Evolutionary conservation across 192 early-diverging fungal genomes (phyloP), one percentile per base, ranked within the genome.

Genomic region (Jimgerdemannia lactiflua): DNA sequence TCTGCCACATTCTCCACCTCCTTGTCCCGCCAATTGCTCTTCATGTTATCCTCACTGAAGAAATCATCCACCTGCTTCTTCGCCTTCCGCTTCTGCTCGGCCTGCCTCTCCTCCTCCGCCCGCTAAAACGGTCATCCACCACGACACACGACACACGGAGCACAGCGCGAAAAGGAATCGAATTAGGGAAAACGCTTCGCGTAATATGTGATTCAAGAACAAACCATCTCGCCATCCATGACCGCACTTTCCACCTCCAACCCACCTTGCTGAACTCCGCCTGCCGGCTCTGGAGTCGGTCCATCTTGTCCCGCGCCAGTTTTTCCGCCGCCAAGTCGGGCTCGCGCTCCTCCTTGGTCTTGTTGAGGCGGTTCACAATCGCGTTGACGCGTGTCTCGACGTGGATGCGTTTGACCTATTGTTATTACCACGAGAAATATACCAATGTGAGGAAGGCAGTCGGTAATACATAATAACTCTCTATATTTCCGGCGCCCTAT

Each of bases 291-390:
- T 74, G 63, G 18, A 72, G 77, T 65, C 84, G 78, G n/a, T 77
- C 64, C n/a, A 75, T 75, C 42, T 87, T 85, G 10, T 90, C 88
- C 63, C 82, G 74, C 42, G 89, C 89, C 42, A 90, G 41, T 76
- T 94, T 94, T 68, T 94, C 89, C 42, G 86, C 82, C n/a, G 84
- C 77, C 76, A 98, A 81, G 78, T 99, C 97, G 18, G 94, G 94
- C 17, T 86, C 78, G 29, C 79, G 71, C 66, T 97, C 95, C 0
- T 81, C 75, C 70, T 92, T 94, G 0, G 98, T 97, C 85, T 98
- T 98, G 86, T 97, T 98, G 49, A 99, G 82, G 40, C 98, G 85
- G 81, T 98, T 98, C 65, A 99, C 86, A 41, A 96, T 92, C 39
- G 85, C 89, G 84, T 99, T 99, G 14, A 84, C 81, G 41, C 94